Base-by-base conservation (phyloP, 164 flowering plant genomes). In the Kalanchoe fedtschenkoi region DNA sequence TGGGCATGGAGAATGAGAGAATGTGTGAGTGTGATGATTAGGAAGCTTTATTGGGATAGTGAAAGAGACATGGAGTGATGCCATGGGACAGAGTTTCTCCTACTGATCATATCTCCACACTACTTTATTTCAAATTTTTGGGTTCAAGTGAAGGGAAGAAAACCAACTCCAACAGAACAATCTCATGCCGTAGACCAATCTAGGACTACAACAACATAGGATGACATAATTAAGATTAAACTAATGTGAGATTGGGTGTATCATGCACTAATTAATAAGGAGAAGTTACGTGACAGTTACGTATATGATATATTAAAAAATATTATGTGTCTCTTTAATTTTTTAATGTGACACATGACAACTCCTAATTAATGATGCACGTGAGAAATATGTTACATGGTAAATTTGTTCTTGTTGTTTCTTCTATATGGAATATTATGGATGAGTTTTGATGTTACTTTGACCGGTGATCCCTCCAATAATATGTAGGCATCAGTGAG, bases 61-160 rank as follows among this genome's bases (percentile, higher is more conserved):
- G 56, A 51, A 51, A 51, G 56, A 24, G 56, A n/a, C n/a, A n/a
- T n/a, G n/a, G n/a, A n/a, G n/a, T n/a, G n/a, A 51, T 51, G 32
- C 17, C 28, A 51, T 51, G 56, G 32, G 56, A 51, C 56, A 51
- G 32, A 51, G 30, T 24, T 51, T 51, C 56, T 46, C 28, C 54
- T 46, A 46, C 54, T 21, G 54, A 46, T 26, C 56, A 24, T 26
- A n/a, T 2, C 5, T 22, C 21, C 22, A 46, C 54, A 17, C 4
- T 22, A 46, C 46, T 42, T 42, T 42, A 42, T 42, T 42, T 42
- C 46, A 42, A 42, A 42, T 42, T 14, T 42, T 42, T 42, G 15
- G 46, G 46, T 42, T 15, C 4, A 16, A 42, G 46, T 42, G 46
- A 42, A 15, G 17, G 19, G 17, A 42, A 3, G 17, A 42, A 42